Evolutionary conservation across 345 rosid species (phyloP).

Genomic region (Eucalyptus cladocalyx): DNA sequence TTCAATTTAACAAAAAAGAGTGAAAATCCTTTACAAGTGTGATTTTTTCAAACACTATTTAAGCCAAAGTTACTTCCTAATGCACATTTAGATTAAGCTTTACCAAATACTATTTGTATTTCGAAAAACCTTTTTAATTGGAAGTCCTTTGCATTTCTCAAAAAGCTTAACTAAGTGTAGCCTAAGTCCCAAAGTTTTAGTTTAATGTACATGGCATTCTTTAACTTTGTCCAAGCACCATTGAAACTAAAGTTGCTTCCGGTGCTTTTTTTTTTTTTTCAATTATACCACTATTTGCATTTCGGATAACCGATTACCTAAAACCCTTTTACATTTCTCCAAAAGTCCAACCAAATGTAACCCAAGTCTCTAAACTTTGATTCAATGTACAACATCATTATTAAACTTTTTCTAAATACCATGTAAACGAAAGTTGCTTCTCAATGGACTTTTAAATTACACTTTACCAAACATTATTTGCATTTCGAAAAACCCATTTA

Average conservation of each 20-base stretch:
- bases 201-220: not conserved
- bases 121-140: too few species aligned
- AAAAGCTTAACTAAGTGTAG: not conserved
- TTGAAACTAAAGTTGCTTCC: too few species aligned
- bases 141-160: not conserved
- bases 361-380: not conserved
- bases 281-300: not conserved
- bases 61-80: not conserved
- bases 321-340: too few species aligned
- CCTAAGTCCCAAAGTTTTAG: not conserved
- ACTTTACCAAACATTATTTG: not conserved
- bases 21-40: not conserved
- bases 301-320: not conserved
- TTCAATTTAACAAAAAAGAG: not conserved
- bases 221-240: not conserved
- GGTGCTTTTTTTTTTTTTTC: too few species aligned
- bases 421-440: too few species aligned
- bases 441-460: too few species aligned
- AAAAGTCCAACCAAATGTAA: too few species aligned
- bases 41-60: not conserved
- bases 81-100: not conserved
- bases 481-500: too few species aligned
- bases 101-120: too few species aligned
- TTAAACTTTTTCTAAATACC: not conserved
- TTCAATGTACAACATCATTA: too few species aligned